Conservation (phyloP, 2,329 filamentous ascomycete species). For the Botrytis porri region DNA sequence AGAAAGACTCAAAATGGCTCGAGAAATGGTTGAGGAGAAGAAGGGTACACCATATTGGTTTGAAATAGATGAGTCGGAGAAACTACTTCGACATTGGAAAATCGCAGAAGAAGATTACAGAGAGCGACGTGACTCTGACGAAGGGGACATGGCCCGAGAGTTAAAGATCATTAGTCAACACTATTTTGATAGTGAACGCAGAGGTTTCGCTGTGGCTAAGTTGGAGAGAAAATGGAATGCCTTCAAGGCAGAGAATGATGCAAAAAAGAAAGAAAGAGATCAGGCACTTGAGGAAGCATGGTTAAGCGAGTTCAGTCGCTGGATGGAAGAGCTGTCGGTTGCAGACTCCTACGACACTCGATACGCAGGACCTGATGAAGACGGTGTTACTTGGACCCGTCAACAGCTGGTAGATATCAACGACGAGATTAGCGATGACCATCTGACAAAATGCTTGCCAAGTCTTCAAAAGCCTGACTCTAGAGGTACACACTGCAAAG, state of each 20-base stretch:
- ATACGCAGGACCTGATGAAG: neutral
- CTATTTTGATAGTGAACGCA: neutral
- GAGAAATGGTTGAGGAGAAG: fast-evolving
- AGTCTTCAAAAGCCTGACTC: fast-evolving
- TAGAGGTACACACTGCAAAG: neutral
- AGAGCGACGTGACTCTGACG: fast-evolving
- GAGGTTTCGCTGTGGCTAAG: neutral
- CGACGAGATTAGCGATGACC: fast-evolving
- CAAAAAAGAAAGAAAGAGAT: neutral
- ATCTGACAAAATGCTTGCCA: neutral
- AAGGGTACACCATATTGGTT: neutral
- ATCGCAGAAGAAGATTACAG: fast-evolving
- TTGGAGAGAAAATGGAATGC: neutral
- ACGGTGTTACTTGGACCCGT: neutral
- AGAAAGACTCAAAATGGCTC: neutral
- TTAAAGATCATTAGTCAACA: fast-evolving
- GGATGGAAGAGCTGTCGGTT: neutral
- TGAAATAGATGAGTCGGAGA: neutral
- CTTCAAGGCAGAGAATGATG: neutral
- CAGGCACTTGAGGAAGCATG: neutral
- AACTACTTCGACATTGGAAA: neutral
- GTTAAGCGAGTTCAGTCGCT: neutral
- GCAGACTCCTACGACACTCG: neutral
- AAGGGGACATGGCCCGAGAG: neutral
- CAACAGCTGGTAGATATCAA: neutral